Base-by-base conservation (phyloP, 306 rosid species). In the Casuarina cunninghamiana region DNA sequence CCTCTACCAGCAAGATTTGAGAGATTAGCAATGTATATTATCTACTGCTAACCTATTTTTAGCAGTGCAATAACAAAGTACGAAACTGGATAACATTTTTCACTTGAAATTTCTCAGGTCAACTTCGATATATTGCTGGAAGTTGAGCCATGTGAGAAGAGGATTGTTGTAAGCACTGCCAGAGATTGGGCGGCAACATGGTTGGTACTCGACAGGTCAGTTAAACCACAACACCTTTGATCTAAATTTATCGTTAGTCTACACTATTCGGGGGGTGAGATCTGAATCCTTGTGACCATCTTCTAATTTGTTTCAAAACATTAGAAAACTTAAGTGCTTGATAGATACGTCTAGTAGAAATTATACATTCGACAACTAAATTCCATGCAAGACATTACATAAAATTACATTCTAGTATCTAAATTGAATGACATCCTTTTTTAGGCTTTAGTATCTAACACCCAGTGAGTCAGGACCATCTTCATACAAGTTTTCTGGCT, bases 191-290 rank as follows among this genome's bases (percentile, higher is more conserved):
- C 53, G 60, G 85, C 96, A 0, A 92, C 96, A 71, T 85, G 87
- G 88, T 83, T 91, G 77, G 81, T 94, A 72, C 88, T 94, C 77
- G 89, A 88, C 72, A 91, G 89, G 98, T 94, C n/a, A 72, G 84
- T 80, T 80, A 46, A 71, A 70, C 45, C 58, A 53, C 38, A 63
- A 51, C 53, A 75, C 48, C 43, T 2, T 78, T 58, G 54, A 9
- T 51, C 72, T 35, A 77, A 49, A 12, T 68, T 48, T 26, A 35
- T 26, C 15, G 35, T 61, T 61, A 35, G 15, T 35, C 8, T 44
- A 76, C 42, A 10, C 32, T 41, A 38, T 72, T 74, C 43, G 66
- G 21, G 32, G 61, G 65, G 75, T 7, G 17, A 75, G 71, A 6
- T 1, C 49, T 53, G 60, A 53, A 53, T 26, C 60, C 6, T 54